Evolutionary conservation across 1,139 yeast species (phyloP), one percentile per base, ranked within the genome.

Genomic region (Blastobotrys capitulatus): DNA sequence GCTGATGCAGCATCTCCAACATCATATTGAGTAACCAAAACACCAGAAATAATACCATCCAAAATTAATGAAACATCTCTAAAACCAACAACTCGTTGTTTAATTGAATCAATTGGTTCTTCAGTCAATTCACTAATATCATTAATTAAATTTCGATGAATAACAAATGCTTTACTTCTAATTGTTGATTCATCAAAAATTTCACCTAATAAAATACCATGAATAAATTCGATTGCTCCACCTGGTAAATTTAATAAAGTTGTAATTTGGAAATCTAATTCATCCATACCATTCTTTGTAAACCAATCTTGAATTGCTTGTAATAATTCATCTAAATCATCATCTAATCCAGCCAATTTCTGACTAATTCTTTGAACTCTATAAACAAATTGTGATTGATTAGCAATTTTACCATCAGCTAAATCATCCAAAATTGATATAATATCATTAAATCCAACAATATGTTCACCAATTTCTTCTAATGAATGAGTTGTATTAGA

Each of bases 61-160:
- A 43, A 34, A 15, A 43, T 22, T 13, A 15, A 2, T 16, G 36
- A 10, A 18, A 36, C 10, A n/a, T 35, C 40, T 25, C 22, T 35
- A 15, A 43, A 22, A 8, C 46, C 46, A n/a, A 35, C 39, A 9
- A 43, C 16, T 34, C 40, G 18, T 3, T 20, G 8, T 20, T 36
- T 36, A 7, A 43, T n/a, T 9, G 38, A 29, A n/a, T 43, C 46
- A 7, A 43, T 22, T 8, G 46, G 46, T 15, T 35, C 46, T 12
- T 35, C 29, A 9, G 40, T 36, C 12, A 35, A 13, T 13, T 6
- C 15, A 16, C 40, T 26, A 25, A 43, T 43, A 22, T 26, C 40
- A 13, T 38, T 39, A 25, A 43, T 32, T 32, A 43, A 25, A 13
- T 32, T 32, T 25, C 26, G 15, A 22, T 36, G 46, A n/a, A 20